These are phyloP conservation scores for Furcasterigmium furcatum DNA, from an alignment of 2,329 filamentous ascomycete genomes.

Conservation along the genomic window DNA sequence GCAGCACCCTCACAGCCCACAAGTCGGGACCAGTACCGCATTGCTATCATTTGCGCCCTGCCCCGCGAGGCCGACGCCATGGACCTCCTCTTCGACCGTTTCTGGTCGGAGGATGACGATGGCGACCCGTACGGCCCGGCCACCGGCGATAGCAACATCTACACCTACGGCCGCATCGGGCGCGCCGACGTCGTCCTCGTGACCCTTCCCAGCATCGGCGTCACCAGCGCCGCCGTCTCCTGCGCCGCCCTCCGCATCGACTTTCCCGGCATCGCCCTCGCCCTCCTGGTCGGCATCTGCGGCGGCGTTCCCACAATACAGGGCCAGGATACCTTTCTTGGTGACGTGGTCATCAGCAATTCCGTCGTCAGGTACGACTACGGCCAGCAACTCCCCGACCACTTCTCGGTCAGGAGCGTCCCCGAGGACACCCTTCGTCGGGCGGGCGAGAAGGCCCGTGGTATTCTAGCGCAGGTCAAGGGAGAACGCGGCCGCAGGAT, in stretches of 20 bases:
- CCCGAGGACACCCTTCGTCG: slow-evolving; percentile 17
- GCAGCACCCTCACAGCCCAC: not conserved
- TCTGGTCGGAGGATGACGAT: slow-evolving; percentile 16
- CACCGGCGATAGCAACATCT: slow-evolving; percentile 21
- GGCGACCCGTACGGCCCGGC: slow-evolving; percentile 15
- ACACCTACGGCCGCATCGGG: slow-evolving; percentile 23
- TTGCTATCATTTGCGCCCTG: slow-evolving; percentile 24
- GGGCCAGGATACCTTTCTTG: slow-evolving; percentile 13
- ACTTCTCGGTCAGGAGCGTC: slow-evolving; percentile 19
- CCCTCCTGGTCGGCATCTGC: slow-evolving; percentile 35
- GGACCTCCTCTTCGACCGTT: slow-evolving; percentile 17
- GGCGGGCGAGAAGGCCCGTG: not conserved
- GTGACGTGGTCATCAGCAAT: slow-evolving; percentile 28
- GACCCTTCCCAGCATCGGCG: slow-evolving; percentile 22
- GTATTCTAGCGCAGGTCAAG: not conserved
- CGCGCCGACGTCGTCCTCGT: slow-evolving; percentile 20
- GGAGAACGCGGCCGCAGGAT: not conserved
- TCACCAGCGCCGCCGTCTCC: slow-evolving; percentile 17
- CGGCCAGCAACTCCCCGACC: slow-evolving; percentile 17
- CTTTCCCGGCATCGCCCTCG: slow-evolving; percentile 26
- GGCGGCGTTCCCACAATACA: slow-evolving; percentile 26
- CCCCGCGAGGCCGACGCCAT: slow-evolving; percentile 19
- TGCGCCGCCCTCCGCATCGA: slow-evolving; percentile 25
- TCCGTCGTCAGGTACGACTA: slow-evolving; percentile 23
- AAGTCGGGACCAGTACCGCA: slow-evolving; percentile 5